These are phyloP conservation scores for Chlamydomonas incerta DNA, from an alignment of 139 green algal genomes.

Conservation along the genomic window DNA sequence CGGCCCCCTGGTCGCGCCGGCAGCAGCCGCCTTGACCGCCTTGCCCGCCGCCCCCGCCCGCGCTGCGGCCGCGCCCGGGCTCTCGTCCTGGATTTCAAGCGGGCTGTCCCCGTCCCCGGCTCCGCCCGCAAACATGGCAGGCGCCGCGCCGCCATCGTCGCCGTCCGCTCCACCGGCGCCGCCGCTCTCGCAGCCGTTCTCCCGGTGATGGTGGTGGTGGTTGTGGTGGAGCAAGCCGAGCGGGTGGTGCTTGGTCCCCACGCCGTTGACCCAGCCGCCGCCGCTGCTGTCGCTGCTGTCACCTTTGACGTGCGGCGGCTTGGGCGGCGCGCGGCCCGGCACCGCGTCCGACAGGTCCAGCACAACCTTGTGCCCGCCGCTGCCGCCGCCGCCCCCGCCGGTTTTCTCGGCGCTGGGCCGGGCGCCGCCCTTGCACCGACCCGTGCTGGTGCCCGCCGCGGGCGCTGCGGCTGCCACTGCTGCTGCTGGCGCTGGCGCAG, in stretches of 20 bases:
- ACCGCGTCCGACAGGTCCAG: constrained; percentile 15
- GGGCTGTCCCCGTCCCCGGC: neutral
- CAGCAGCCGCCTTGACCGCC: neutral
- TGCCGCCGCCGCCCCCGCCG: no score
- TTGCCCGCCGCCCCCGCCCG: neutral
- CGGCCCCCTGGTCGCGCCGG: neutral
- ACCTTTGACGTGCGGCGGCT: neutral
- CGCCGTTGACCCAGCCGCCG: neutral
- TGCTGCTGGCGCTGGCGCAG: neutral
- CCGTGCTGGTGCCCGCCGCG: no score
- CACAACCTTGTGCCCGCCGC: neutral
- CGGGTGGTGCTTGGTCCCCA: neutral
- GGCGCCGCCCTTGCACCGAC: neutral
- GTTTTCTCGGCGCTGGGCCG: no score
- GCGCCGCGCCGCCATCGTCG: neutral
- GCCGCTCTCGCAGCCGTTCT: no score
- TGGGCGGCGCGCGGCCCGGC: neutral
- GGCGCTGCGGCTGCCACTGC: no score
- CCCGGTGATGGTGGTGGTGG: no score
- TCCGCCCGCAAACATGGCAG: neutral
- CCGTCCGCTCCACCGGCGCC: neutral
- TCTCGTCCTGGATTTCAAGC: constrained; percentile 14
- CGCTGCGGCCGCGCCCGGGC: neutral
- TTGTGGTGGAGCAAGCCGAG: neutral
- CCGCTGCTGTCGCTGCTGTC: neutral